phyloP scores from a whole-genome alignment of 1,284 basidiomycete genomes.

The Leccinum griseonigrum region DNA sequence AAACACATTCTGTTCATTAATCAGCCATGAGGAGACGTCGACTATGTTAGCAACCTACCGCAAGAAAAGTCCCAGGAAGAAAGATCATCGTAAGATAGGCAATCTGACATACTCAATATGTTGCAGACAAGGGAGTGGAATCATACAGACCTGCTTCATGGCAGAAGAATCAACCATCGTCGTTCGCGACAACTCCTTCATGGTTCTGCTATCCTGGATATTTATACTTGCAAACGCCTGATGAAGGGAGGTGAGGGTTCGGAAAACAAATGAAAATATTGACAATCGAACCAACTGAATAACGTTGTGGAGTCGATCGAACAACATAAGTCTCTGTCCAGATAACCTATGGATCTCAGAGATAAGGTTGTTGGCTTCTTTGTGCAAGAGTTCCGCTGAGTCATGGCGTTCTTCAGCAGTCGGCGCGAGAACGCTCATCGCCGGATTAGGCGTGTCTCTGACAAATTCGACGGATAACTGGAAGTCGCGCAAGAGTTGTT shows the following conservation, averaged over 20 bases:
- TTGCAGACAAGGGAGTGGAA: not conserved
- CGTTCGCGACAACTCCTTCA: constrained; percentile 44
- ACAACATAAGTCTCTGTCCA: constrained; percentile 42
- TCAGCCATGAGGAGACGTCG: constrained; percentile 1
- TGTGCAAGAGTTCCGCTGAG: constrained; percentile 34
- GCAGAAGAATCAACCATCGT: constrained; percentile 47
- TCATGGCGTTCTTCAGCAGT: constrained; percentile 11
- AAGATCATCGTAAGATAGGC: constrained; percentile 34
- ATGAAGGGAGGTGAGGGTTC: not conserved
- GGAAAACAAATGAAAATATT: not conserved
- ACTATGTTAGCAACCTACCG: constrained; percentile 35
- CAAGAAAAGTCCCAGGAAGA: constrained; percentile 29
- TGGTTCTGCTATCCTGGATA: constrained; percentile 45
- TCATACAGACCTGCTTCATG: constrained; percentile 43
- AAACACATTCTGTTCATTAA: constrained; percentile 28
- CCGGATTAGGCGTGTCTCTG: constrained; percentile 43
- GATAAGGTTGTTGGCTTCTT: constrained; percentile 44
- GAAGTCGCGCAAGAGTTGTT: constrained; percentile 53
- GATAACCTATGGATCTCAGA: constrained; percentile 46
- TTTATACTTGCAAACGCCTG: constrained; percentile 51
- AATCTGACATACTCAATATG: constrained; percentile 22
- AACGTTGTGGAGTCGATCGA: constrained; percentile 48
- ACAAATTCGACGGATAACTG: constrained; percentile 48
- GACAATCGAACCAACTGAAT: constrained; percentile 39
- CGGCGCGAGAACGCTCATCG: constrained; percentile 28